phyloP scores from a whole-genome alignment of 805 yeast genomes.

The Candida nanaspora region DNA sequence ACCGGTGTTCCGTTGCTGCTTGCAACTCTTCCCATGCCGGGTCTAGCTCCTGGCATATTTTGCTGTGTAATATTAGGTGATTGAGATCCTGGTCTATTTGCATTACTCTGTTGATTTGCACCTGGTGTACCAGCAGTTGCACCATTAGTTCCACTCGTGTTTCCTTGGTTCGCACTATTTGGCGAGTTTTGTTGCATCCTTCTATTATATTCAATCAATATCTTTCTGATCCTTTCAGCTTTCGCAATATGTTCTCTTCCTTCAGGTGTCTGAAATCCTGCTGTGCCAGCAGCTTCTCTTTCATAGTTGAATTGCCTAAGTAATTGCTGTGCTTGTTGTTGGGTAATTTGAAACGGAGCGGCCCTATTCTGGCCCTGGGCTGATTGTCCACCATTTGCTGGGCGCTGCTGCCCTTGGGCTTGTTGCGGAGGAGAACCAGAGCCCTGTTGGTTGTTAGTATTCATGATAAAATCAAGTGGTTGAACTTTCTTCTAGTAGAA shows the following conservation, averaged over 20 bases:
- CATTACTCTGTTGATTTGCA: not conserved
- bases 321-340: slow-evolving; percentile 49
- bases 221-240: slow-evolving; percentile 57
- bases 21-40: slow-evolving; percentile 13
- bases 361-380: not conserved
- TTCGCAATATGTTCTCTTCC: slow-evolving; percentile 57
- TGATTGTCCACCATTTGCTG: not conserved
- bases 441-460: not conserved
- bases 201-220: slow-evolving; percentile 38
- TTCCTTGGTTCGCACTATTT: slow-evolving; percentile 9
- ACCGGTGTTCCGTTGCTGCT: not conserved
- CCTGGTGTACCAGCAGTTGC: not conserved
- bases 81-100: slow-evolving; percentile 9
- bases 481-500: too few species aligned
- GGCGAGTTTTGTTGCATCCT: slow-evolving; percentile 11
- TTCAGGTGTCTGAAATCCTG: slow-evolving; percentile 51
- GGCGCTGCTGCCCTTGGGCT: slow-evolving; percentile 7
- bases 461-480: too few species aligned
- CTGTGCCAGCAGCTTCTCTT: slow-evolving; percentile 53
- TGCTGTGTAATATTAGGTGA: slow-evolving; percentile 5
- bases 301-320: slow-evolving; percentile 53
- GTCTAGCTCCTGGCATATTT: slow-evolving; percentile 15
- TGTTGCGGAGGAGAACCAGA: slow-evolving; percentile 3
- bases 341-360: slow-evolving; percentile 27
- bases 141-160: not conserved